Base-by-base conservation (phyloP, 2,329 filamentous ascomycete genomes). In the Fusarium sp. region DNA sequence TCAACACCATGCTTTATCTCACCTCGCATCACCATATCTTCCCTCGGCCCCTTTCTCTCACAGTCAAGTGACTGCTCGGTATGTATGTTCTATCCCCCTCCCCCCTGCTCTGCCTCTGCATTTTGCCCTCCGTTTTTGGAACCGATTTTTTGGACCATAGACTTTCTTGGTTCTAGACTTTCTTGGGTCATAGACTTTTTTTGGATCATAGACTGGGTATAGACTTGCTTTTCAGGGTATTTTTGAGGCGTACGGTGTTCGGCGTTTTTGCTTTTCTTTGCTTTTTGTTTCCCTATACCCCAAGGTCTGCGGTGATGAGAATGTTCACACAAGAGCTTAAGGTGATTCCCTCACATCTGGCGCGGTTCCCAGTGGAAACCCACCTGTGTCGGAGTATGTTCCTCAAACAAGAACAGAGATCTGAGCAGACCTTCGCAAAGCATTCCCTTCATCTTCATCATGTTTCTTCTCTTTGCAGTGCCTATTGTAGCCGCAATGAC, bases 331-430 rank as follows among this genome's bases (percentile, higher is more conserved):
- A 43, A 31, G 60, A 72, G 62, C 63, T 58, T 44, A 48, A 58
- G 72, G 70, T 52, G 68, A 71, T 69, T 68, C 71, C 48, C 48
- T 43, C 49, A 14, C 63, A 49, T 7, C 31, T 40, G 43, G 43
- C 42, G 58, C 68, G 56, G 58, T 67, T 63, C 58, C 38, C 45
- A n/a, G 62, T 59, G 66, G 54, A 50, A 65, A 48, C 62, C 72
- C 48, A 46, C 44, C n/a, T 45, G 42, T 38, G 26, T 51, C 40
- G 46, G 63, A 69, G 64, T 38, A 59, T 74, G 75, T 74, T 42
- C 73, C 68, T 61, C 46, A 58, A 26, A 64, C 57, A 80, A 84
- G 83, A 85, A 85, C 83, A 83, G 83, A 85, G 69, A 85, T 85
- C 83, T 80, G 83, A 85, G 82, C 82, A 80, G 73, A 62, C 54